Base-by-base conservation (phyloP, 2,329 filamentous ascomycete species). In the Lojkania enalia region DNA sequence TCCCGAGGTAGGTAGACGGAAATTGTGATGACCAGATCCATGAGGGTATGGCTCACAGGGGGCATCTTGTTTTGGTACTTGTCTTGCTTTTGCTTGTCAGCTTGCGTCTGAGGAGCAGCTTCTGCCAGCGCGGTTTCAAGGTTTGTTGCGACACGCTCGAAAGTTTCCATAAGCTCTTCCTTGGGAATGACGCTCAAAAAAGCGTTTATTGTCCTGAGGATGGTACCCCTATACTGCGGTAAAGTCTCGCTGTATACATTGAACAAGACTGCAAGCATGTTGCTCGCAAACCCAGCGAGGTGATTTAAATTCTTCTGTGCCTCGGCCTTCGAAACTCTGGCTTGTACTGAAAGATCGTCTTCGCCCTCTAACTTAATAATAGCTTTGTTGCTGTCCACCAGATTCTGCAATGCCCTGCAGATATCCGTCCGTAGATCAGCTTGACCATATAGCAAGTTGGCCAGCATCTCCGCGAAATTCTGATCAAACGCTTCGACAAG, bases 211-310 rank as follows among this genome's bases (percentile, higher is more conserved):
- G 91, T 96, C 67, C 92, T 88, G 23, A 99, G 77, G 42, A 99
- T 94, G 15, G 88, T 90, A 0, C 90, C 91, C 57, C 94, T 82
- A 62, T 89, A 94, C 63, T 96, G 90, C 2, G 94, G 92, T 19
- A 99, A 78, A 1, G 94, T 99, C 70, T 96, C 88, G 53, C 88
- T 96, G 74, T 99, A 99, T 33, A 99, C 92, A 66, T 99, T 99
- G 78, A 99, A 97, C n/a, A 99, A 76, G 0, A 97, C 92, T 5
- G 94, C 91, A 31, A 99, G 82, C 72, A 99, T 81, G 61, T 97
- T 97, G 49, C 86, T 86, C 1, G 92, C 81, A 63, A 94, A 91
- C 1, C 76, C 75, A 13, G 88, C 84, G 11, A 99, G 77, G 66
- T 95, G 86, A n/a, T 83, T 75, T 29, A 97, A 74, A 64, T 96